Evolutionary conservation across 2,329 filamentous ascomycete genomes (phyloP), one percentile per base, ranked within the genome.

Genomic region (Neurospora sp.): DNA sequence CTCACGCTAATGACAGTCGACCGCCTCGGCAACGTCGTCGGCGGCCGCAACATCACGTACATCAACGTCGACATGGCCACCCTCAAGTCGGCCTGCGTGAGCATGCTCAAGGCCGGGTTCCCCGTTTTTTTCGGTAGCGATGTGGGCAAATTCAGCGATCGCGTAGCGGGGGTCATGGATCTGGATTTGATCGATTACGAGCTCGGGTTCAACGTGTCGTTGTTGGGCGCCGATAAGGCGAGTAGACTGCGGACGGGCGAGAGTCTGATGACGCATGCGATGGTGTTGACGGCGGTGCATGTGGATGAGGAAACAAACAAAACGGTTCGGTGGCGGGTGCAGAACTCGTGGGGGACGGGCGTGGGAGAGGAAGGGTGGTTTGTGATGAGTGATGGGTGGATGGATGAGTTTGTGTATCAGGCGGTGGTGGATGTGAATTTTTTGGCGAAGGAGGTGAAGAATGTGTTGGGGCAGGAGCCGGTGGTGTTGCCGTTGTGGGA

Each of bases 61-160:
- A 87, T 96, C 76, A 97, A 97, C 77, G 92, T 96, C 17, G 85
- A 89, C 71, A 93, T 93, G 84, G 73, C 79, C 1, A 82, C 86
- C 0, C 88, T 97, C 74, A 96, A 96, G 80, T 77, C 82, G 0
- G 89, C 91, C 0, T 91, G 90, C 74, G 87, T 96, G 67, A 83
- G 86, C 38, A 96, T 93, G 92, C 86, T 97, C 67, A 87, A 88
- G 76, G 88, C 89, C 11, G 92, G 92, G 1, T 81, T 92, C 5
- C 93, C 93, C 10, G 87, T 97, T 67, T 97, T 97, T 85, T 97
- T 97, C 78, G 93, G 93, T 70, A 91, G 87, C 67, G 93, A 97
- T 76, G 93, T 97, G 0, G 93, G 92, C 72, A 92, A 97, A 79
- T 94, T 91, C 79, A 91, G 88, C 69, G 89, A 94, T 77, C 82